A percentile compares a stretch with the other conserved stretches of the same genome.
phyloP scores from a whole-genome alignment of 495 filamentous ascomycete species.

The Neurospora sublineolata region DNA sequence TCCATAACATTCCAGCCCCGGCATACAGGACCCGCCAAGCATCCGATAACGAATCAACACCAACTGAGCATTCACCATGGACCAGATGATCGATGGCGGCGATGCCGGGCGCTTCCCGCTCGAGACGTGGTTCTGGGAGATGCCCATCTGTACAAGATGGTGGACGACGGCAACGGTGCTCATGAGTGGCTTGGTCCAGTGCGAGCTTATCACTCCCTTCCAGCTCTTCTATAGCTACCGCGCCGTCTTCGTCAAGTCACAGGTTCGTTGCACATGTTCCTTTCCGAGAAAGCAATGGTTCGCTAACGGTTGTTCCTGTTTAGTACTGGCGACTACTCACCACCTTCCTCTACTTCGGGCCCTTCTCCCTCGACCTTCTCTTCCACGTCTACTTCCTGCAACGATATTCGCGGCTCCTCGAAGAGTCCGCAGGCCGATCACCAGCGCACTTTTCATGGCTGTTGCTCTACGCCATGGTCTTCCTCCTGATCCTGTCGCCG shows the following conservation, averaged over 20 bases:
- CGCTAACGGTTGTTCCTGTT: background rate
- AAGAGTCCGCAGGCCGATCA: constrained; percentile 82
- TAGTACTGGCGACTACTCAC: constrained; percentile 94
- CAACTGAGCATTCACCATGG: constrained; percentile 37
- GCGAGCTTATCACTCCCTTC: constrained; percentile 78
- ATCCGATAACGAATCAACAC: background rate
- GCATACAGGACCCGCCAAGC: background rate
- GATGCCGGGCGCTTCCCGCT: constrained; percentile 67
- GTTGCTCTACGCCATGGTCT: constrained; percentile 67
- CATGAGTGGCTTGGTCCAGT: constrained; percentile 86
- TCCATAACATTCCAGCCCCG: background rate
- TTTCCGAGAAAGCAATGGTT: background rate
- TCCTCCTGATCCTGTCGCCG: constrained; percentile 70
- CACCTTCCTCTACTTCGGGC: constrained; percentile 95
- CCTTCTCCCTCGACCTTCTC: constrained; percentile 83
- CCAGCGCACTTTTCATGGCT: constrained; percentile 93
- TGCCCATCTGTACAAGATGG: constrained; percentile 88
- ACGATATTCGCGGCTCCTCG: constrained; percentile 88
- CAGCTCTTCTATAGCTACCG: constrained; percentile 95
- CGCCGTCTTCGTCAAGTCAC: constrained; percentile 77
- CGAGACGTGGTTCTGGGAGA: constrained; percentile 96
- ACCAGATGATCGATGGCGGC: constrained; percentile 45
- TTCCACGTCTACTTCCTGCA: constrained; percentile 99
- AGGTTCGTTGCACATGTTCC: constrained; percentile 39
- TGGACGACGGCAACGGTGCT: constrained; percentile 91